These are phyloP conservation scores for Trypanosoma cruzi DNA, from an alignment of 208 protist genomes.

Conservation along the genomic window DNA sequence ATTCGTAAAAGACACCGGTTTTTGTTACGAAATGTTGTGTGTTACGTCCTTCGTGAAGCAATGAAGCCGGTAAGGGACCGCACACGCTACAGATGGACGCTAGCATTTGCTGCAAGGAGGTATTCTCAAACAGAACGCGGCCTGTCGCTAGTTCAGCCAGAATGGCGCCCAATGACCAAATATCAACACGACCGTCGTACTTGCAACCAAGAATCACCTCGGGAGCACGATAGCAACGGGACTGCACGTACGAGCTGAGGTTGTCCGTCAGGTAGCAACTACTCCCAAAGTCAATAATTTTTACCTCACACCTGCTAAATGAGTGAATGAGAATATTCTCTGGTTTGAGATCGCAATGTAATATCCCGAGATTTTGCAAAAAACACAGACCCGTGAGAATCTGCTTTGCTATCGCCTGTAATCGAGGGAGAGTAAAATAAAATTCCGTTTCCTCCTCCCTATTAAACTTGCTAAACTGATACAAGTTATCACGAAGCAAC, in stretches of 20 bases:
- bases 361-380: constrained; percentile 80
- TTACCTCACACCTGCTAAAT: constrained; percentile 67
- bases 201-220: constrained; percentile 66
- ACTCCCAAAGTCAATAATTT: constrained; percentile 89
- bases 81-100: constrained; percentile 56
- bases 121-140: constrained; percentile 85
- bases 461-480: constrained; percentile 90
- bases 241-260: constrained; percentile 71
- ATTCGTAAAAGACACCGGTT: constrained; percentile 34
- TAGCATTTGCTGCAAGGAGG: constrained; percentile 65
- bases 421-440: constrained; percentile 86
- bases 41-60: constrained; percentile 53
- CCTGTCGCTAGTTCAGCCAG: constrained; percentile 83
- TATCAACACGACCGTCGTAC: constrained; percentile 94
- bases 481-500: constrained; percentile 91
- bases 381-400: constrained; percentile 73
- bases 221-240: constrained; percentile 69
- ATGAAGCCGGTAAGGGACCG: constrained; percentile 37
- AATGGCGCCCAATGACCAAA: constrained; percentile 97
- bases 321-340: constrained; percentile 92
- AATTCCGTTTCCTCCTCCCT: constrained; percentile 47
- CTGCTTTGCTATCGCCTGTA: constrained; percentile 78
- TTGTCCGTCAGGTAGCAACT: constrained; percentile 79
- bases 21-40: constrained; percentile 43
- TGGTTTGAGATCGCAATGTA: constrained; percentile 91